Percentiles rank a stretch among this genome's conserved stretches.
phyloP scores from a whole-genome alignment of 192 early-diverging fungal genomes.

The Entomortierella lignicola region DNA sequence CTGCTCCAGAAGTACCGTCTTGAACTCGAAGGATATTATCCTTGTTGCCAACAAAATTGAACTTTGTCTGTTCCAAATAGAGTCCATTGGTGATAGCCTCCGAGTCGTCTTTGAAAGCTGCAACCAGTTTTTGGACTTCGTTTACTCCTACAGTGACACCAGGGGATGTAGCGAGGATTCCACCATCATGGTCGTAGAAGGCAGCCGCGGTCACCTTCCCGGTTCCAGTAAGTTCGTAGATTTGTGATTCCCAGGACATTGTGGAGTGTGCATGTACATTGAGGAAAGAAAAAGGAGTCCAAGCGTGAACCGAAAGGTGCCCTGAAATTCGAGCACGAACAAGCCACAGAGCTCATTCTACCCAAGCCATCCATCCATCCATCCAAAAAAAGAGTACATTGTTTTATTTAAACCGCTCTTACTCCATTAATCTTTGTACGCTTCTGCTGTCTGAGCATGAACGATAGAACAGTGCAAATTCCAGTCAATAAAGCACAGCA shows the following conservation, averaged over 20 bases:
- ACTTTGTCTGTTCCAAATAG: not conserved
- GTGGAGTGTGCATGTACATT: not conserved
- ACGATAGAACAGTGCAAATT: slow-evolving; percentile 40
- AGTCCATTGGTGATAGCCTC: not conserved
- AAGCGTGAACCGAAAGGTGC: too few species aligned
- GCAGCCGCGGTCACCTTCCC: not conserved
- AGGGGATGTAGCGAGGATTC: not conserved
- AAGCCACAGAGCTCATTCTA: too few species aligned
- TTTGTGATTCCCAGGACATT: not conserved
- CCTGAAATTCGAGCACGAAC: too few species aligned
- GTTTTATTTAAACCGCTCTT: too few species aligned
- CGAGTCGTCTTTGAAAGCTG: not conserved
- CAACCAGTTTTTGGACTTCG: not conserved
- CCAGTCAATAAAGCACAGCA: slow-evolving; percentile 41
- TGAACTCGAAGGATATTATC: not conserved
- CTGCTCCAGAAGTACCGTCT: not conserved
- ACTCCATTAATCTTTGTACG: not conserved
- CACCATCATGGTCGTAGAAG: not conserved
- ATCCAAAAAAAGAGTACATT: too few species aligned
- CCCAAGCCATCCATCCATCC: too few species aligned
- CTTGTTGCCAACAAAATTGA: not conserved
- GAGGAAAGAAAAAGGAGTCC: not conserved
- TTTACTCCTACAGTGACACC: not conserved
- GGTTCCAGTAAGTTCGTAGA: not conserved
- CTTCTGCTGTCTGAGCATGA: slow-evolving; percentile 51